These are phyloP conservation scores for Paraconiothyrium brasiliense DNA, from an alignment of 2,329 filamentous ascomycete species.

Conservation along the genomic window DNA sequence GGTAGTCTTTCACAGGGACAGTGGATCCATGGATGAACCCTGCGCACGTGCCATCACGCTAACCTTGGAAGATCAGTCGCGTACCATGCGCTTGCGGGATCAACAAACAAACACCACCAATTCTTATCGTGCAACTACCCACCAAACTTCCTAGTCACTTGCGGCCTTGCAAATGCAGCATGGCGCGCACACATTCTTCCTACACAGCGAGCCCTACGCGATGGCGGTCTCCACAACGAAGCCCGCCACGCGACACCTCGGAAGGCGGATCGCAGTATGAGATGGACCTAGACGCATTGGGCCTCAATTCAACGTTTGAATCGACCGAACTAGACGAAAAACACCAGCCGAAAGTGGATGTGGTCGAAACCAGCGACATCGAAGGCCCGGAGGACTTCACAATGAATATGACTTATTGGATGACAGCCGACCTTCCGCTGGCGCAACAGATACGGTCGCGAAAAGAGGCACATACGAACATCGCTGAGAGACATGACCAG, in stretches of 20 bases:
- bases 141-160: neutral
- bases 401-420: constrained; percentile 56
- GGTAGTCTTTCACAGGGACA: neutral
- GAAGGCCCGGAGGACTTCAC: constrained; percentile 55
- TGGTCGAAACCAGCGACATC: constrained; percentile 51
- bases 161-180: constrained; percentile 24
- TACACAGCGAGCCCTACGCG: constrained; percentile 47
- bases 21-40: neutral
- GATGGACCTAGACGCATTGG: constrained; percentile 51
- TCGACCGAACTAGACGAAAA: constrained; percentile 41
- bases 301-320: constrained; percentile 47
- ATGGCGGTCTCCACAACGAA: constrained; percentile 38
- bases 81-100: constrained; percentile 1
- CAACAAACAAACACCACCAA: constrained; percentile 32
- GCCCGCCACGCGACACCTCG: constrained; percentile 37
- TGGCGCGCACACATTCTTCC: constrained; percentile 47
- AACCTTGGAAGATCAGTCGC: neutral
- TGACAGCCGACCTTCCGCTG: constrained; percentile 47
- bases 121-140: constrained; percentile 30
- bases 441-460: constrained; percentile 41
- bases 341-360: constrained; percentile 44
- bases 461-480: constrained; percentile 38
- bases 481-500: constrained; percentile 30
- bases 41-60: constrained; percentile 16
- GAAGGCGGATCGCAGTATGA: constrained; percentile 50